phyloP scores from a whole-genome alignment of 805 yeast genomes.

The Komagataella kurtzmanii region DNA sequence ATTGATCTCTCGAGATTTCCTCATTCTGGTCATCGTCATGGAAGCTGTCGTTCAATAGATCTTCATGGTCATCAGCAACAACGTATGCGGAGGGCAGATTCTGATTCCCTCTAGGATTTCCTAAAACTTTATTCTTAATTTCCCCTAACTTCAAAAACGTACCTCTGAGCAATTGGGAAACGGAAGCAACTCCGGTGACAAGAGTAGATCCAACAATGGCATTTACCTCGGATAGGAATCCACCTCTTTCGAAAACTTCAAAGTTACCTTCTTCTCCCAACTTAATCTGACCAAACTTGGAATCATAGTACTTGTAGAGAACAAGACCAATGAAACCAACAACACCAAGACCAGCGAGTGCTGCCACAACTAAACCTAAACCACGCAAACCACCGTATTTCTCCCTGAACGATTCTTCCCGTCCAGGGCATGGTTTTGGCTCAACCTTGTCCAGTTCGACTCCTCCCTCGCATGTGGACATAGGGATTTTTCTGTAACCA shows the following conservation, averaged over 20 bases:
- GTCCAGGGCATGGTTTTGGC: slow-evolving; percentile 74
- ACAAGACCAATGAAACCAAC: slow-evolving; percentile 31
- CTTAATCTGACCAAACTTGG: slow-evolving; percentile 67
- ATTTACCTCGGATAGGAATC: slow-evolving; percentile 9
- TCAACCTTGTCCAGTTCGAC: slow-evolving; percentile 44
- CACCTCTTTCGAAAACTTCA: slow-evolving; percentile 21
- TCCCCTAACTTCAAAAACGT: slow-evolving; percentile 1
- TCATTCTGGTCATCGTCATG: slow-evolving; percentile 5
- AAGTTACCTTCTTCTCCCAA: slow-evolving; percentile 49
- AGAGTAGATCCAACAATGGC: slow-evolving; percentile 12
- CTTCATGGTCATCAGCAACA: slow-evolving; percentile 11
- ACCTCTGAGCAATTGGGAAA: slow-evolving; percentile 7
- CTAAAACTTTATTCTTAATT: slow-evolving; percentile 3
- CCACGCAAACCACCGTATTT: slow-evolving; percentile 39
- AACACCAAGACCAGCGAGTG: slow-evolving; percentile 29
- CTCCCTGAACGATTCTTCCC: slow-evolving; percentile 43
- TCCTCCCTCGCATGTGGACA: slow-evolving; percentile 78
- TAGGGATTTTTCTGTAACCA: slow-evolving; percentile 75
- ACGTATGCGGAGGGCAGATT: slow-evolving; percentile 8
- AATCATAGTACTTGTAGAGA: slow-evolving; percentile 9
- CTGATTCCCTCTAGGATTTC: slow-evolving; percentile 3
- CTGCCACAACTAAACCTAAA: slow-evolving; percentile 29
- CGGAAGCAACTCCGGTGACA: slow-evolving; percentile 19
- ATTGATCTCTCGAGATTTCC: slow-evolving; percentile 5
- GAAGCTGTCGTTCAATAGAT: slow-evolving; percentile 8